phyloP scores from a whole-genome alignment of 1,284 basidiomycete genomes.

The Sporisorium graminicola region DNA sequence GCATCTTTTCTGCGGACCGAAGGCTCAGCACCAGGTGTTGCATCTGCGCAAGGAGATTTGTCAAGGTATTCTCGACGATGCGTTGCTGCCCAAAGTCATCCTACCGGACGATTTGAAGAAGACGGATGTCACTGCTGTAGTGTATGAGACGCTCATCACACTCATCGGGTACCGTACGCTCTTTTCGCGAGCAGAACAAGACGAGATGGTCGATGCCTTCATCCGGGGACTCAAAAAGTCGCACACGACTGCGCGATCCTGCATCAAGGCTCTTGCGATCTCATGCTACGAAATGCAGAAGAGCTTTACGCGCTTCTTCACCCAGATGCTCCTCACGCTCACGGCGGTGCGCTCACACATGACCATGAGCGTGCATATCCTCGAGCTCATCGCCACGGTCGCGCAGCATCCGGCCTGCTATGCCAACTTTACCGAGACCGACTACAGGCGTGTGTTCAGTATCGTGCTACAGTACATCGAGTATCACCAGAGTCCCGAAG shows the following conservation, averaged over 20 bases:
- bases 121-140: conserved; percentile 86
- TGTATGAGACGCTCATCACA: conserved; percentile 88
- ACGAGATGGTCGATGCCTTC: conserved; percentile 85
- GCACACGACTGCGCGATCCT: conserved; percentile 87
- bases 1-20: conserved; percentile 93
- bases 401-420: conserved; percentile 84
- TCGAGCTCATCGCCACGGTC: conserved; percentile 89
- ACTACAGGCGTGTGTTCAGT: conserved; percentile 94
- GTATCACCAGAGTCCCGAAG: conserved; percentile 72
- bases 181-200: conserved; percentile 77
- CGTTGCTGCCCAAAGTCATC: conserved; percentile 76
- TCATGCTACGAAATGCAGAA: conserved; percentile 88
- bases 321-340: conserved; percentile 84
- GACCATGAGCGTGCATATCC: conserved; percentile 92
- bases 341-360: conserved; percentile 95
- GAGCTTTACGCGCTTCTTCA: conserved; percentile 83
- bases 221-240: conserved; percentile 80
- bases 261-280: conserved; percentile 89
- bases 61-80: conserved; percentile 75
- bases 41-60: conserved; percentile 80
- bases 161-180: conserved; percentile 88
- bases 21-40: conserved; percentile 78
- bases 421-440: conserved; percentile 90
- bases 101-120: conserved; percentile 72
- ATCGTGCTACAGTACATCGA: conserved; percentile 95